Evolutionary conservation across 2,329 filamentous ascomycete species (phyloP), one percentile per base, ranked within the genome.

Genomic region (Ceratocystis lukuohia): DNA sequence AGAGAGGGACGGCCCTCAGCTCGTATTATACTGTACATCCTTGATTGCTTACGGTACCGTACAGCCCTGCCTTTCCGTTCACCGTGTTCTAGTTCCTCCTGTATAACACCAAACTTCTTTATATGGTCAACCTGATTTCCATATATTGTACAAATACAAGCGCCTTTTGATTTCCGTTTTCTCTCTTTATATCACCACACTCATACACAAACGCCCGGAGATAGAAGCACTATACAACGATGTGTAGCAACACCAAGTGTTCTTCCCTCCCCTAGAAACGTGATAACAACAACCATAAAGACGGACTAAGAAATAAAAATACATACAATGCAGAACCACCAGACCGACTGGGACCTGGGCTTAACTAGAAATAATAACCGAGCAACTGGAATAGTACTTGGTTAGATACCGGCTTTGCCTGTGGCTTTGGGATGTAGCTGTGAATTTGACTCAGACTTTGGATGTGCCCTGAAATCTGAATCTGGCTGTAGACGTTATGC

Each of bases 101-200:
- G 56, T 59, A n/a, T n/a, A 59, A 59, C 56, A 59, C 56, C 56
- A 30, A 20, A 30, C 25, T 37, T 68, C 64, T 65, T 56, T 65
- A 66, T 61, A 56, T 67, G 46, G 30, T n/a, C 62, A 45, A 28
- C 62, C 56, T 65, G 50, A 45, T 57, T 25, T 46, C 25, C 62
- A 22, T 33, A 44, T 56, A 67, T 67, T 59, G 71, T 75, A 74
- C 73, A 75, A 70, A 71, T 74, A 76, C 73, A 74, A 72, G 72
- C 69, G 53, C 62, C 20, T 37, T 57, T 61, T 33, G 20, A 65
- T 59, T 33, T 56, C 15, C 59, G 15, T 4, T 28, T 17, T 20
- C 25, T 50, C 28, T 25, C 69, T 70, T 63, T 4, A 17, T 37
- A 37, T 20, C 15, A 37, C 5, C 56, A 59, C 12, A 37, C 25